Conservation (phyloP, 306 rosid genomes). For the Vachellia pachyceras region DNA sequence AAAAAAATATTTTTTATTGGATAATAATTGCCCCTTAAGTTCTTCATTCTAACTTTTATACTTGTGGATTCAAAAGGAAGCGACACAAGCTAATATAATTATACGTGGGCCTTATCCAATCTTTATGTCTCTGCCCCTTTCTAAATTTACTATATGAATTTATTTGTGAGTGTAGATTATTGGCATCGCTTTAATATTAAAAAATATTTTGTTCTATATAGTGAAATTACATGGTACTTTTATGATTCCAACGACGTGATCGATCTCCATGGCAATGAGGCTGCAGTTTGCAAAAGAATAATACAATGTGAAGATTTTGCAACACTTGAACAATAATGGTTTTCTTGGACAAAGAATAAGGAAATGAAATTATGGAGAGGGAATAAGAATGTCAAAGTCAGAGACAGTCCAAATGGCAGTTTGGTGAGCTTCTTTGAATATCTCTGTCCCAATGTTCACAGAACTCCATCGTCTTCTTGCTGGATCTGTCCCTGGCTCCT, state of each 20-base stretch:
- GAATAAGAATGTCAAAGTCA: conserved; percentile 34
- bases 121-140: neutral
- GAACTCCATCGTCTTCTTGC: conserved; percentile 37
- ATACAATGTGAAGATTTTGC: neutral
- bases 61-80: neutral
- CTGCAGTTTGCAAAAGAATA: neutral
- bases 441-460: conserved; percentile 41
- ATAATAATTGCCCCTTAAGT: too few species aligned
- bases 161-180: neutral
- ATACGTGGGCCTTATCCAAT: neutral
- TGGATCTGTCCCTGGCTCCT: conserved; percentile 34
- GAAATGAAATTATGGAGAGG: conserved; percentile 19
- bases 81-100: neutral
- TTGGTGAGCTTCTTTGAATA: conserved; percentile 37
- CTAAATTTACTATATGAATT: neutral
- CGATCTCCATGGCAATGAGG: neutral
- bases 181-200: neutral
- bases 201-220: neutral
- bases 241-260: neutral
- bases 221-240: neutral
- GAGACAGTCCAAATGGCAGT: conserved; percentile 41
- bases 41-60: too few species aligned
- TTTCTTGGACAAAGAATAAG: neutral
- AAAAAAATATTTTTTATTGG: too few species aligned
- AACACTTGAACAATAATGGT: neutral